Base-by-base conservation (phyloP, 164 flowering plant genomes). In the Nymphaea thermarum region DNA sequence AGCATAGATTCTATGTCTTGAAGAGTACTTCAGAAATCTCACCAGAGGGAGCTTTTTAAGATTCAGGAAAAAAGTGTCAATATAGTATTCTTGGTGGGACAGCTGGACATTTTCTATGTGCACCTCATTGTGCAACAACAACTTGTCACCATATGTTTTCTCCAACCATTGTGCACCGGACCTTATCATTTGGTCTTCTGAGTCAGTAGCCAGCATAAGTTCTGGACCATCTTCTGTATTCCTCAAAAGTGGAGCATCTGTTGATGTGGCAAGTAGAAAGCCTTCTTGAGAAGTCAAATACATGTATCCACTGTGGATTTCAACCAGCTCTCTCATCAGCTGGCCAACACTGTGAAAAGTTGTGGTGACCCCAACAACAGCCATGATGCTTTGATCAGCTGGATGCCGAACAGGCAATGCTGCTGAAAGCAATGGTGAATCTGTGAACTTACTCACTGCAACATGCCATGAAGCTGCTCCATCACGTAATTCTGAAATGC, bases 391-490 rank as follows among this genome's bases (percentile, higher is more conserved):
- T 71, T 74, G 60, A 71, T 71, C 74, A 42, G 88, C 75, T 71
- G 90, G 69, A 62, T 85, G 88, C 78, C 81, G 77, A 4, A 94
- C 96, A 2, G 98, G 97, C 71, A 91, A 74, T 66, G 99, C 99
- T 18, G 97, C 97, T 47, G 99, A 91, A 75, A 94, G 90, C 68
- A 91, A 66, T 7, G 99, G 99, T 14, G 97, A 88, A 74, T 87
- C 83, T 25, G 86, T 76, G 71, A 72, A 87, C 77, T 91, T 94
- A 87, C 98, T 91, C 25, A 94, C 97, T 25, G 90, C 81, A 3
- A 94, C 93, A 66, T 94, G 96, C 98, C 98, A 91, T 43, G 97
- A 83, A 62, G 98, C 93, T 7, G 81, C 84, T 17, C 97, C 97
- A 78, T 94, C 96, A 14, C 90, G 93, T 43, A 89, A 86, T 77